phyloP scores from a whole-genome alignment of 768 basidiomycete species.

The Rhizopogon vesiculosus region DNA sequence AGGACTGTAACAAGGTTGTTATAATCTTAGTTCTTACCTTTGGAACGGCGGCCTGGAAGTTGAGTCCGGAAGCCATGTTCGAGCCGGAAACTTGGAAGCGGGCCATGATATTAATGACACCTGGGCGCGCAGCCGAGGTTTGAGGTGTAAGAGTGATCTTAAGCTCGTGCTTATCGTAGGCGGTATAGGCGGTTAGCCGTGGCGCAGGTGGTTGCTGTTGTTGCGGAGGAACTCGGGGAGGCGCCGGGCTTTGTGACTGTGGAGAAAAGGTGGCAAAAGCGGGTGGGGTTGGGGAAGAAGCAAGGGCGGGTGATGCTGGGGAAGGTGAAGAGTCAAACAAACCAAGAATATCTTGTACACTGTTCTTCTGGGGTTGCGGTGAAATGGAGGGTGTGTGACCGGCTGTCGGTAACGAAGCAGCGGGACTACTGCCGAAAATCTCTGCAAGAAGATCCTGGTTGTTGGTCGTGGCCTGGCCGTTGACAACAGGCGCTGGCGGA shows the following conservation, averaged over 20 bases:
- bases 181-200: slow-evolving; percentile 69
- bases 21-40: slow-evolving; percentile 50
- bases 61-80: slow-evolving; percentile 55
- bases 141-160: slow-evolving; percentile 89
- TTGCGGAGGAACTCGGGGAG: slow-evolving; percentile 28
- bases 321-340: slow-evolving; percentile 63
- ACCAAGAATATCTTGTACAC: slow-evolving; percentile 87
- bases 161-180: slow-evolving; percentile 89
- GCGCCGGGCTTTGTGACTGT: slow-evolving; percentile 33
- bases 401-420: slow-evolving; percentile 22
- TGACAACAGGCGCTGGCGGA: slow-evolving; percentile 35
- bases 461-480: slow-evolving; percentile 45
- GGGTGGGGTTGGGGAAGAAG: slow-evolving; percentile 9
- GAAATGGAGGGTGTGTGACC: slow-evolving; percentile 35
- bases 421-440: slow-evolving; percentile 68
- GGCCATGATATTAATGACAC: slow-evolving; percentile 86
- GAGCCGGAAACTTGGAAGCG: slow-evolving; percentile 70
- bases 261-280: slow-evolving; percentile 30
- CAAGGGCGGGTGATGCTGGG: slow-evolving; percentile 20
- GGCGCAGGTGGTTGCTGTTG: slow-evolving; percentile 36
- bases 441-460: slow-evolving; percentile 89
- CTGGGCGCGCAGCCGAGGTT: slow-evolving; percentile 74
- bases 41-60: slow-evolving; percentile 97
- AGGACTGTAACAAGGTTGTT: background rate
- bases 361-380: slow-evolving; percentile 46